These are phyloP conservation scores for Globisporangium paddicum DNA, from an alignment of 352 stramenopile species.

Conservation along the genomic window DNA sequence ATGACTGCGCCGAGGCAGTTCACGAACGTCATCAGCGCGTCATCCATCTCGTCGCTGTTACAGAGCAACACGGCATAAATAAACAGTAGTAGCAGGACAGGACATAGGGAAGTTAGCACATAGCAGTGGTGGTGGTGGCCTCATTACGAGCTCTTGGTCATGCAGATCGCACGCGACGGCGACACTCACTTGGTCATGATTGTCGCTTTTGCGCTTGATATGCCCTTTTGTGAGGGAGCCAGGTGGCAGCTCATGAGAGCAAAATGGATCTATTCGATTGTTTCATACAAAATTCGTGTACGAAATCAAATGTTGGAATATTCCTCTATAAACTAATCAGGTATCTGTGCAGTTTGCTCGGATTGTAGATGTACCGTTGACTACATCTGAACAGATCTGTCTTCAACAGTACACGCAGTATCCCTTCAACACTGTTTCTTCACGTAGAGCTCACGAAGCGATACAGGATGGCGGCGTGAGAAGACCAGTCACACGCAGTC, in stretches of 20 bases:
- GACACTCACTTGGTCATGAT: conserved; percentile 10
- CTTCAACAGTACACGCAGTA: no score
- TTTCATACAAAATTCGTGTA: background rate
- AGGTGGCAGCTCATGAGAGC: conserved; percentile 3
- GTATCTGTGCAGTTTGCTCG: no score
- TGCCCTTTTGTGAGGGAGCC: conserved; percentile 1
- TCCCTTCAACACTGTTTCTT: background rate
- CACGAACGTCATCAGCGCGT: conserved; percentile 85
- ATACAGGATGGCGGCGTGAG: background rate
- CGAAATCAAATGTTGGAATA: no score
- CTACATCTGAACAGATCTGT: no score
- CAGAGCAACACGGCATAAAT: background rate
- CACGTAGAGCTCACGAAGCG: no score
- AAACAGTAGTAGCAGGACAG: conserved; percentile 8
- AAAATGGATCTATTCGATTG: background rate
- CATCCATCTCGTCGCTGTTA: conserved; percentile 81
- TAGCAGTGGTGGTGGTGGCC: background rate
- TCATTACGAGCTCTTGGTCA: background rate
- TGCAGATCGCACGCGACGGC: background rate
- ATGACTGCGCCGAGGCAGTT: conserved; percentile 85
- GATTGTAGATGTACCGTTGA: no score
- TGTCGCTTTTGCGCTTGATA: background rate
- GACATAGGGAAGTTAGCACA: background rate
- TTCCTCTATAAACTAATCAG: no score
- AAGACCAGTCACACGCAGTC: background rate